A percentile compares a stretch with the other conserved stretches of the same genome.
Conservation (phyloP, 1,284 basidiomycete genomes). For the Mycena citricolor region DNA sequence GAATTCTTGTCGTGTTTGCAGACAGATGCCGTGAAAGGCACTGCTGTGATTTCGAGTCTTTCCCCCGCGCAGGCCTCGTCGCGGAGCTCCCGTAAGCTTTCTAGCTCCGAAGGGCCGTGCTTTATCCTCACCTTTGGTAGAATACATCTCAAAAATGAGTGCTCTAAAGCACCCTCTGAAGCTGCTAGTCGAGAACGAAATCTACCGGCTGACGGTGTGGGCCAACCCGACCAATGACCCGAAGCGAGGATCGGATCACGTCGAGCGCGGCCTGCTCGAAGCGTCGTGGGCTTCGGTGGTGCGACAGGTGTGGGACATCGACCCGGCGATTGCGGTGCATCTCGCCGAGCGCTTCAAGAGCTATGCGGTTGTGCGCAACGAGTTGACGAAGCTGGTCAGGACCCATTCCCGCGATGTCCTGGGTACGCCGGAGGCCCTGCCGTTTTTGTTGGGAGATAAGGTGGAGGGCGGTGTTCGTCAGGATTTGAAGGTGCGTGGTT, state of each 20-base stretch:
- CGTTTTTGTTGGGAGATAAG: conserved; percentile 76
- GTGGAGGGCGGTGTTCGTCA: conserved; percentile 55
- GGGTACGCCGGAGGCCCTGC: conserved; percentile 77
- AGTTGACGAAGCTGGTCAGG: conserved; percentile 77
- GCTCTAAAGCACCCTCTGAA: conserved; percentile 74
- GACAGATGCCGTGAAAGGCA: conserved; percentile 68
- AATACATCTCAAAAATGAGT: conserved; percentile 58
- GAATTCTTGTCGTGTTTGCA: conserved; percentile 83
- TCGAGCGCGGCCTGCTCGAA: conserved; percentile 63
- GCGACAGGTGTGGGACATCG: conserved; percentile 80
- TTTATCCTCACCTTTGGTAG: conserved; percentile 34
- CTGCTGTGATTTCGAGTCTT: conserved; percentile 71
- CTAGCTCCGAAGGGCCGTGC: conserved; percentile 9
- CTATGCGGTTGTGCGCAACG: conserved; percentile 51
- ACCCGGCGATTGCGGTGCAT: conserved; percentile 82
- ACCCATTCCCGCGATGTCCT: conserved; percentile 72
- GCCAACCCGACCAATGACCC: conserved; percentile 81
- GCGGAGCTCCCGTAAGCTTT: conserved; percentile 45
- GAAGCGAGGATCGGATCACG: conserved; percentile 64
- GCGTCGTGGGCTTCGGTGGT: conserved; percentile 68
- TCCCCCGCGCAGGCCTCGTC: conserved; percentile 49
- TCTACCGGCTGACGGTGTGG: conserved; percentile 88
- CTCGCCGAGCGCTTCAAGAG: conserved; percentile 87
- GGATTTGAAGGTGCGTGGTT: conserved; percentile 71
- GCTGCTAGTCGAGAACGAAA: conserved; percentile 88